Evolutionary conservation across 768 basidiomycete species (phyloP), one percentile per base, ranked within the genome.

Genomic region (Lactarius sp.): DNA sequence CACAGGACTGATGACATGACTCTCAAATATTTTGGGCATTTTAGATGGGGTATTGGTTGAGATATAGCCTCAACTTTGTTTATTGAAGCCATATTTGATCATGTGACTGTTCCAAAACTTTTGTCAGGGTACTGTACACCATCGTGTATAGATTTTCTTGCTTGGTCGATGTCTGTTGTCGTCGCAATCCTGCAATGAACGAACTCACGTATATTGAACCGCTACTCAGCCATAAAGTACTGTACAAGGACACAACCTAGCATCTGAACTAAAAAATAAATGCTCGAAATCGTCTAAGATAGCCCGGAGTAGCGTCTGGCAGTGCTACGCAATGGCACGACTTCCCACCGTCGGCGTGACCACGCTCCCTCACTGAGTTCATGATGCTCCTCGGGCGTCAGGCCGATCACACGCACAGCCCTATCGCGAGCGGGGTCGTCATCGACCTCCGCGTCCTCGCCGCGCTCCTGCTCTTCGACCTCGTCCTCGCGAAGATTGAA

Each of bases 381-480:
- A 33, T 64, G 60, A 62, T 70, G 61, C 52, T 74, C 73, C 60
- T 83, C 78, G 46, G 79, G 76, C 36, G 78, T 70, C 58, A 86
- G 74, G 12, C 78, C 75, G 42, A 88, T 69, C 57, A 87, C 78
- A 59, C 83, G 77, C 22, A 90, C 81, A 49, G 76, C 75, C 67
- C 91, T 78, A 14, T 77, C 75, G 46, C 71, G 70, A 50, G 88
- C 86, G 4, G 76, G 76, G 14, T 87, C 85, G 70, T 93, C 86
- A 69, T 94, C 91, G 14, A 85, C 82, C 71, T 91, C 90, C 2
- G 81, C 85, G 61, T 91, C 91, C 72, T 89, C 88, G 6, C 83
- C 85, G 27, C 86, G 80, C 56, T 94, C 91, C 67, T 86, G 84
- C 63, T 93, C 90, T 58, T 90, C 71, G 18, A 92, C 80, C 67